Conservation (phyloP, 2,329 filamentous ascomycete species). For the Nigrospora osmanthi region DNA sequence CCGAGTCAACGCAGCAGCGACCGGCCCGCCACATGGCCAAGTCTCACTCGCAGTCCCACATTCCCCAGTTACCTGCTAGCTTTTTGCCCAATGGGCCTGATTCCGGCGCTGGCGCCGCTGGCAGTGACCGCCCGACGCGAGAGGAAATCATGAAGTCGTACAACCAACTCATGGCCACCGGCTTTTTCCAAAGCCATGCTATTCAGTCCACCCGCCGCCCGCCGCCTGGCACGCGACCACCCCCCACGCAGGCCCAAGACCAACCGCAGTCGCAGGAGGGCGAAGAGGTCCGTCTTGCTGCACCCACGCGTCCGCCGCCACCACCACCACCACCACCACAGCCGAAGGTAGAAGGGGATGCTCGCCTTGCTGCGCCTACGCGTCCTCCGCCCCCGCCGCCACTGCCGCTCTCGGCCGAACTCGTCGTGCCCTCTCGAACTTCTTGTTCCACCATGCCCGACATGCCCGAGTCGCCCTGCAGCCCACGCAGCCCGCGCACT, state of each 20-base stretch:
- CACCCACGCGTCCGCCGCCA: no score
- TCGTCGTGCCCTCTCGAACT: no score
- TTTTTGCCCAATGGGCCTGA: constrained; percentile 1
- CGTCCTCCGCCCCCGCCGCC: no score
- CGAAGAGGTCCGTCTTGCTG: no score
- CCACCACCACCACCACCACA: no score
- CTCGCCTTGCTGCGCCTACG: no score
- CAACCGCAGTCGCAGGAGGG: background rate
- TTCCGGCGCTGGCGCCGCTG: background rate
- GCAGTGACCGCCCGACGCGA: constrained; percentile 22
- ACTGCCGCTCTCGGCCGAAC: no score
- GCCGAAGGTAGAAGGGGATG: no score
- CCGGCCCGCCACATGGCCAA: constrained; percentile 7
- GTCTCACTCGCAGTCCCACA: constrained; percentile 16
- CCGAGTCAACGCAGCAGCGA: constrained; percentile 9
- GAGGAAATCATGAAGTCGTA: constrained; percentile 51
- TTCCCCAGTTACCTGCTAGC: constrained; percentile 11
- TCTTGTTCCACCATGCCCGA: constrained; percentile 1
- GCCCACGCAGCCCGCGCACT: constrained; percentile 18
- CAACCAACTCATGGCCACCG: constrained; percentile 45
- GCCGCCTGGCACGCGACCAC: background rate
- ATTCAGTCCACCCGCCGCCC: constrained; percentile 49
- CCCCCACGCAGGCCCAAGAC: background rate
- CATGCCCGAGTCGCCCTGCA: background rate
- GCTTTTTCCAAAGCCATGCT: constrained; percentile 51